phyloP scores from a whole-genome alignment of 495 filamentous ascomycete genomes.

The Polyplosphaeria fusca region DNA sequence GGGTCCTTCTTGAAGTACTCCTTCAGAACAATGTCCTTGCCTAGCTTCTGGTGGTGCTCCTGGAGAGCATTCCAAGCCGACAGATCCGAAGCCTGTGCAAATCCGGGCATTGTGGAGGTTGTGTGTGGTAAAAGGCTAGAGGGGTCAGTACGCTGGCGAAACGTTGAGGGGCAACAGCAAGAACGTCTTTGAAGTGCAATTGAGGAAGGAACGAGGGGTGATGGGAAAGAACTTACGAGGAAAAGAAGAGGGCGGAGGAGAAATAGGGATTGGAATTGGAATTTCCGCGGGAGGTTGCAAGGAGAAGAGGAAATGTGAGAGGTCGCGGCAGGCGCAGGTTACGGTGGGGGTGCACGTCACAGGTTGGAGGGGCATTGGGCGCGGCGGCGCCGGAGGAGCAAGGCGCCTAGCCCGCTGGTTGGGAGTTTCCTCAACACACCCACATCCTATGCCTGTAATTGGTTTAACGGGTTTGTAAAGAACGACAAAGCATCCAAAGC shows the following conservation, averaged over 20 bases:
- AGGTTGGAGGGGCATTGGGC: slow-evolving; percentile 12
- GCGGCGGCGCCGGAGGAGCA: neutral
- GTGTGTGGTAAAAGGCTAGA: slow-evolving; percentile 2
- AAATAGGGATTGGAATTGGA: neutral
- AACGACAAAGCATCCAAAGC: neutral
- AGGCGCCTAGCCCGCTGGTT: neutral
- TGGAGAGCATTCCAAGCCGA: slow-evolving; percentile 83
- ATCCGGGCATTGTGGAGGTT: slow-evolving; percentile 44
- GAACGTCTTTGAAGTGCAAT: slow-evolving; percentile 6
- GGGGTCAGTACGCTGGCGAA: neutral
- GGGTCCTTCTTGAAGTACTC: slow-evolving; percentile 88
- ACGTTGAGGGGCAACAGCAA: slow-evolving; percentile 5
- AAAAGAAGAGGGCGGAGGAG: neutral
- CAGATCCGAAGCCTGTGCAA: slow-evolving; percentile 75
- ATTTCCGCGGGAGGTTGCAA: neutral
- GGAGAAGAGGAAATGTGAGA: too few relatives aligned
- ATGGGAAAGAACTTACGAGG: neutral
- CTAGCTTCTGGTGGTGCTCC: slow-evolving; percentile 77
- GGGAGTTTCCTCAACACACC: neutral
- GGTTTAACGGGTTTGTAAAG: neutral
- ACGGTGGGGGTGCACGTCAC: slow-evolving; percentile 13
- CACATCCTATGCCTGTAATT: neutral
- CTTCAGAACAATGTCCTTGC: slow-evolving; percentile 86
- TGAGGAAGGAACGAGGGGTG: slow-evolving; percentile 5
- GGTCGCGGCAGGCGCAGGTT: too few relatives aligned